Conservation (phyloP, 2,329 filamentous ascomycete species). For the Lachnellula suecica region DNA sequence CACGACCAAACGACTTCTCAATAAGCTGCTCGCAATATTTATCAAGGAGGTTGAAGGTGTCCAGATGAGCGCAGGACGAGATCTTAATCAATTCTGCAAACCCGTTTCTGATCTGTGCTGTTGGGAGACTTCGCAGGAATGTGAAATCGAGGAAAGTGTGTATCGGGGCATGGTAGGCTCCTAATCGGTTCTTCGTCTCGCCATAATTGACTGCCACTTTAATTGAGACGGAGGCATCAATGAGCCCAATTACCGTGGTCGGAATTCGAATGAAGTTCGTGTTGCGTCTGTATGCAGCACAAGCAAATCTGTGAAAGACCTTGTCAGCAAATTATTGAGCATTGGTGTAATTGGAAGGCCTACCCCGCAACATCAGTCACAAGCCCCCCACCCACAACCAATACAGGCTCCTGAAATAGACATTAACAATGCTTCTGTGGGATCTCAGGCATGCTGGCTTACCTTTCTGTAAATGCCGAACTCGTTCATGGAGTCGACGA, state of each 20-base stretch:
- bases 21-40: constrained; percentile 69
- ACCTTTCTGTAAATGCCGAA: constrained; percentile 69
- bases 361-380: constrained; percentile 75
- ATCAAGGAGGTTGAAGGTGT: constrained; percentile 67
- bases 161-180: constrained; percentile 70
- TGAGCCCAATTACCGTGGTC: constrained; percentile 73
- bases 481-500: constrained; percentile 72
- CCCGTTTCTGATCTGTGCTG: constrained; percentile 68
- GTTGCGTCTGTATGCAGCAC: constrained; percentile 68
- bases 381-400: constrained; percentile 66
- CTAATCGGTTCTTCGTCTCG: constrained; percentile 73
- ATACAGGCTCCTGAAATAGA: constrained; percentile 54
- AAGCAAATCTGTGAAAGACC: constrained; percentile 56
- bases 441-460: constrained; percentile 14
- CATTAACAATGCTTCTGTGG: constrained; percentile 10
- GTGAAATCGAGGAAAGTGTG: constrained; percentile 74
- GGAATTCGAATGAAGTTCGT: constrained; percentile 74
- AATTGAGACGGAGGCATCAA: constrained; percentile 74
- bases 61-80: constrained; percentile 65
- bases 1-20: constrained; percentile 61
- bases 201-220: constrained; percentile 79
- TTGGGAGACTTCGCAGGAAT: constrained; percentile 67
- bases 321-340: constrained; percentile 22
- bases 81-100: constrained; percentile 78
- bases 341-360: constrained; percentile 33